A percentile compares a stretch with the other conserved stretches of the same genome.
Evolutionary conservation across 352 stramenopile genomes (phyloP).

Genomic region (Globisporangium spiculum): DNA sequence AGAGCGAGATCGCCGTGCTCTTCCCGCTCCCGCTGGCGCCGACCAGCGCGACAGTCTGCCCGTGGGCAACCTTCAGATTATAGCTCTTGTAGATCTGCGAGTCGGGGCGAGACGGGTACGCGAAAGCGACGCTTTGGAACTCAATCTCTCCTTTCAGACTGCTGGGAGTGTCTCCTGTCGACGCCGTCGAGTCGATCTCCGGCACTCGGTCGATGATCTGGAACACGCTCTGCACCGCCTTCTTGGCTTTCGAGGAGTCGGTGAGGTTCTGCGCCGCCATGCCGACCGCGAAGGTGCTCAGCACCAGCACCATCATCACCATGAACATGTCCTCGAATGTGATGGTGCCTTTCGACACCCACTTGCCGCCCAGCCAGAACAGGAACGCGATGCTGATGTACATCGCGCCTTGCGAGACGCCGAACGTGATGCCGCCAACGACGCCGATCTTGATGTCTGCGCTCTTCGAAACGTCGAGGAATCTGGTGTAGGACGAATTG

Average conservation of each 20-base stretch:
- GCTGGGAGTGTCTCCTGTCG: not conserved
- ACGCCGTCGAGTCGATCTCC: slow-evolving; percentile 4
- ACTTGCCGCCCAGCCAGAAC: slow-evolving; percentile 55
- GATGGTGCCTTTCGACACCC: slow-evolving; percentile 35
- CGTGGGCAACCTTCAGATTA: slow-evolving; percentile 43
- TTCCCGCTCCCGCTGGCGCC: slow-evolving; percentile 85
- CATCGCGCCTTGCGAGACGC: slow-evolving; percentile 51
- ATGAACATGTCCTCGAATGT: slow-evolving; percentile 44
- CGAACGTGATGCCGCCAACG: slow-evolving; percentile 41
- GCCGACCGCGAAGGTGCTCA: slow-evolving; percentile 32
- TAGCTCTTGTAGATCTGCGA: slow-evolving; percentile 38
- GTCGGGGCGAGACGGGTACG: slow-evolving; percentile 49
- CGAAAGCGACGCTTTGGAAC: slow-evolving; percentile 77
- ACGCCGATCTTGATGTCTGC: slow-evolving; percentile 36
- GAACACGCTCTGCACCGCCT: slow-evolving; percentile 33
- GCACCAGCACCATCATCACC: slow-evolving; percentile 34
- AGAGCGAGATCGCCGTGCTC: slow-evolving; percentile 66
- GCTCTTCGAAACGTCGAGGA: slow-evolving; percentile 25
- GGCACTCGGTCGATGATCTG: slow-evolving; percentile 45
- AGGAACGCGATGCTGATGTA: slow-evolving; percentile 51
- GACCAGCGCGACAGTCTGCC: slow-evolving; percentile 79
- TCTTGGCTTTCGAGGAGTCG: slow-evolving; percentile 31
- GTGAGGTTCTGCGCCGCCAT: slow-evolving; percentile 27
- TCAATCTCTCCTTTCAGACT: slow-evolving; percentile 44
- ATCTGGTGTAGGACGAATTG: slow-evolving; percentile 18